phyloP scores from a whole-genome alignment of 164 flowering plant species.

The Platanus orientalis region DNA sequence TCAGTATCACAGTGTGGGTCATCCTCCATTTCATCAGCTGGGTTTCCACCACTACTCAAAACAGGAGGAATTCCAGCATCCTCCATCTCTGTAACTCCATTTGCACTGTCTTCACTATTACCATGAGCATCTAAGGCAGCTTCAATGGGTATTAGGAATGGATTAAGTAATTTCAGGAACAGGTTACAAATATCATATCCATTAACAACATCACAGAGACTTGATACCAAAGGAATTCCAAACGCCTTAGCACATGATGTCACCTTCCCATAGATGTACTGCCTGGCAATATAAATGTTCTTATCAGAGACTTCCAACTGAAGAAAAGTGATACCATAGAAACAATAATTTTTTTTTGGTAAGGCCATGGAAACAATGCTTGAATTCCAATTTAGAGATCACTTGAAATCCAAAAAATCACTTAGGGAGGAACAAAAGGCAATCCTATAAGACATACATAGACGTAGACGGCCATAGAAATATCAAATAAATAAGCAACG shows the following conservation, averaged over 20 bases:
- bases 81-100: slow-evolving; percentile 25
- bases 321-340: neutral
- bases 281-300: slow-evolving; percentile 34
- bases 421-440: too few relatives aligned
- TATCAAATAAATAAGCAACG: too few relatives aligned
- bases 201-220: slow-evolving; percentile 25
- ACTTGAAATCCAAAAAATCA: too few relatives aligned
- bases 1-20: slow-evolving; percentile 28
- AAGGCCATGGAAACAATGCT: too few relatives aligned
- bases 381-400: too few relatives aligned
- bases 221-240: slow-evolving; percentile 78
- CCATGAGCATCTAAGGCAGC: slow-evolving; percentile 23
- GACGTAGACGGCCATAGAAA: too few relatives aligned
- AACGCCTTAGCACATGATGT: slow-evolving; percentile 50
- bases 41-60: slow-evolving; percentile 15
- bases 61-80: slow-evolving; percentile 7
- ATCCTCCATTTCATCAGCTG: slow-evolving; percentile 20
- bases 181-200: slow-evolving; percentile 53
- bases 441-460: too few relatives aligned
- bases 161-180: slow-evolving; percentile 50
- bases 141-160: slow-evolving; percentile 35
- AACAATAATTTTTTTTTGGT: too few relatives aligned
- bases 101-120: slow-evolving; percentile 20
- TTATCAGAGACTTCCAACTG: slow-evolving; percentile 11
- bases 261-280: slow-evolving; percentile 37